phyloP scores from a whole-genome alignment of 176 grass and related monocot genomes.

The Lolium perenne region DNA sequence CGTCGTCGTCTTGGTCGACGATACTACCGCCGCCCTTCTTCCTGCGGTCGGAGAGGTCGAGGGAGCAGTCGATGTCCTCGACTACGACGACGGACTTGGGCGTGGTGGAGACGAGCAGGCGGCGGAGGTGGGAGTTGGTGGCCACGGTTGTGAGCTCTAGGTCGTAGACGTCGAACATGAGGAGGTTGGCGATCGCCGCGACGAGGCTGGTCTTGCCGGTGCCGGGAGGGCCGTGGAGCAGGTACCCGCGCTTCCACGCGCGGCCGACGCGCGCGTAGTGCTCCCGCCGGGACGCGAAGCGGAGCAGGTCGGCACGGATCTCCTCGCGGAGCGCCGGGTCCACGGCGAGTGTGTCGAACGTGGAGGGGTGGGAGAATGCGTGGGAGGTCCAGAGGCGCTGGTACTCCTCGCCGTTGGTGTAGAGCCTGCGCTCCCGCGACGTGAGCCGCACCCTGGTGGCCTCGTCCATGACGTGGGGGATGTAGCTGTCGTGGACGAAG shows the following conservation, averaged over 20 bases:
- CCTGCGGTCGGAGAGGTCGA: constrained; percentile 62
- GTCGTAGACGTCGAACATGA: constrained; percentile 82
- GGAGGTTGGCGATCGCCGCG: constrained; percentile 76
- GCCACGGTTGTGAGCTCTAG: constrained; percentile 67
- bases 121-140: constrained; percentile 66
- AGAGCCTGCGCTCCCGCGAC: constrained; percentile 51
- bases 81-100: constrained; percentile 68
- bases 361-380: constrained; percentile 50
- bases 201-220: constrained; percentile 81
- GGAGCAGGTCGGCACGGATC: neutral
- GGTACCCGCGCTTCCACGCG: constrained; percentile 76
- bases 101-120: constrained; percentile 65
- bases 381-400: constrained; percentile 54
- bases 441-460: constrained; percentile 42
- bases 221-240: constrained; percentile 76
- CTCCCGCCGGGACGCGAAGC: constrained; percentile 44
- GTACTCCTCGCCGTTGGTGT: constrained; percentile 59
- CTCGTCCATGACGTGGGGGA: constrained; percentile 53
- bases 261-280: constrained; percentile 54
- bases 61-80: constrained; percentile 75
- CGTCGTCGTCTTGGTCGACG: neutral
- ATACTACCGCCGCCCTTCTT: neutral
- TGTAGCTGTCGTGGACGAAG: constrained; percentile 46
- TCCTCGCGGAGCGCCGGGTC: too few species aligned
- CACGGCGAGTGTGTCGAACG: too few species aligned